These are phyloP conservation scores for Bertia moriformis DNA, from an alignment of 2,329 filamentous ascomycete genomes.

Conservation along the genomic window DNA sequence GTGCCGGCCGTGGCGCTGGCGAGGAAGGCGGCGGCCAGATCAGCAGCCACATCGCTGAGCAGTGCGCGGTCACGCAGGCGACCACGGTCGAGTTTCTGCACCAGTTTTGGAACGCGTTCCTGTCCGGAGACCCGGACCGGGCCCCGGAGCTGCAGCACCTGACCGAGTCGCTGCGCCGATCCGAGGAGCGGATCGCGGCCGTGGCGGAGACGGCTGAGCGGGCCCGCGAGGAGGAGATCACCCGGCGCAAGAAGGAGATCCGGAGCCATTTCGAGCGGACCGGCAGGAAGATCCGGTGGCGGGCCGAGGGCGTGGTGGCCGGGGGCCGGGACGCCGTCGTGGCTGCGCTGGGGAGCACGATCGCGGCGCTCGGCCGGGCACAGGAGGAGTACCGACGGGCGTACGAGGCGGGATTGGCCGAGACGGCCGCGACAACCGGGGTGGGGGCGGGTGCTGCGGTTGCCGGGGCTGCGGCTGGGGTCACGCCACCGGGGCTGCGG, in stretches of 20 bases:
- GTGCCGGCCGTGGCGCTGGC: conserved; percentile 27
- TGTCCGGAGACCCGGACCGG: neutral
- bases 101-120: neutral
- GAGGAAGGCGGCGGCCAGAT: conserved; percentile 40
- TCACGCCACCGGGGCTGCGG: too few species aligned
- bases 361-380: neutral
- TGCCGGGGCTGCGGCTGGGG: too few species aligned
- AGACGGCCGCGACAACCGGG: too few species aligned
- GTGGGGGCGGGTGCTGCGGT: too few species aligned
- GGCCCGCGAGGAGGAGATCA: neutral
- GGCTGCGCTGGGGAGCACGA: neutral
- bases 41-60: conserved; percentile 38
- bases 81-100: neutral
- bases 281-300: neutral
- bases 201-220: neutral
- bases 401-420: neutral
- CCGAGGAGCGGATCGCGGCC: neutral
- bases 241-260: neutral
- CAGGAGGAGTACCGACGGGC: neutral
- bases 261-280: neutral
- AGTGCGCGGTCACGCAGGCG: conserved; percentile 27
- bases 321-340: neutral
- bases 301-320: neutral
- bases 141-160: neutral
- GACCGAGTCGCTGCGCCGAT: neutral